Evolutionary conservation across 495 filamentous ascomycete species (phyloP).

Genomic region (Entonaema liquescens): DNA sequence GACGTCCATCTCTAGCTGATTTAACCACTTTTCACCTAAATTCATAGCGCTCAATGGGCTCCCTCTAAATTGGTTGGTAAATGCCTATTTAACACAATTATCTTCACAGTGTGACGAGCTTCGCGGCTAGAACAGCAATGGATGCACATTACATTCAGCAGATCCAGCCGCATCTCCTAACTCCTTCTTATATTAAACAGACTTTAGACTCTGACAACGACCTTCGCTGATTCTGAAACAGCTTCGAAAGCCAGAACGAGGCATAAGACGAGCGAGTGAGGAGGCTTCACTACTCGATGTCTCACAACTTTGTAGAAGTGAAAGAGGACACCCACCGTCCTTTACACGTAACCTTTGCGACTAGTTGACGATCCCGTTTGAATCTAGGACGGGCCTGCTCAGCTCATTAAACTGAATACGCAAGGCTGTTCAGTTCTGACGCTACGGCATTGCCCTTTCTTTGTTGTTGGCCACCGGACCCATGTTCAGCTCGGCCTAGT

Average conservation of each 20-base stretch:
- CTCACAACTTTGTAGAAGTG: conserved; percentile 38
- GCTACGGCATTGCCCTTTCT: conserved; percentile 41
- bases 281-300: conserved; percentile 35
- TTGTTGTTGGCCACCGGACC: conserved; percentile 39
- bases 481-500: conserved; percentile 39
- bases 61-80: conserved; percentile 33
- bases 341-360: conserved; percentile 29
- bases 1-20: conserved; percentile 16
- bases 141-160: conserved; percentile 29
- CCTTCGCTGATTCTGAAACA: conserved; percentile 32
- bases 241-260: conserved; percentile 29
- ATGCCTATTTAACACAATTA: conserved; percentile 12
- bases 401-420: conserved; percentile 42
- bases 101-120: conserved; percentile 24
- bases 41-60: conserved; percentile 20
- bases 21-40: conserved; percentile 16
- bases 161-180: conserved; percentile 11
- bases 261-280: conserved; percentile 31
- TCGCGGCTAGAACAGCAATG: conserved; percentile 41
- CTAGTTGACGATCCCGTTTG: conserved; percentile 38
- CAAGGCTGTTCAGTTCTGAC: conserved; percentile 19
- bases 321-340: conserved; percentile 39
- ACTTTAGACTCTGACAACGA: conserved; percentile 7
- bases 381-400: conserved; percentile 25
- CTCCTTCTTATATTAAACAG: conserved; percentile 10